Base-by-base conservation (phyloP, 805 yeast genomes). In the Middelhovenomyces tepae region DNA sequence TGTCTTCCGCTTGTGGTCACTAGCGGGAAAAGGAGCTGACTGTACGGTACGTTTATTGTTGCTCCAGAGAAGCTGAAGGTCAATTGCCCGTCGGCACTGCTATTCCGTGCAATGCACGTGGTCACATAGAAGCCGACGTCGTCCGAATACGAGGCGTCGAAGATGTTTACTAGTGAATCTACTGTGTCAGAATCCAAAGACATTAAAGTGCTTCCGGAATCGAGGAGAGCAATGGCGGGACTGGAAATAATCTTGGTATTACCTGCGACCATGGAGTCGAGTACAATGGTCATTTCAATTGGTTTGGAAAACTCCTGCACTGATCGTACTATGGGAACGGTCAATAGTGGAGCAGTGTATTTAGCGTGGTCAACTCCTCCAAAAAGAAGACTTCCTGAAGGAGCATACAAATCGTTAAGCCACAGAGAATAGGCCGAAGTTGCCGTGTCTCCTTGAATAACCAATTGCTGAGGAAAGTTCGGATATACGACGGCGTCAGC, bases 191-290 rank as follows among this genome's bases (percentile, higher is more conserved):
- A n/a, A n/a, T n/a, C n/a, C n/a, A n/a, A n/a, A n/a, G n/a, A n/a
- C n/a, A n/a, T n/a, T n/a, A n/a, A n/a, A n/a, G n/a, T n/a, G n/a
- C n/a, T 69, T 21, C 59, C 59, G 31, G 66, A 63, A 25, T 64
- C 48, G 41, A 74, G 77, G 27, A 66, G 45, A 0, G 84, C 85
- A 32, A 65, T n/a, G n/a, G n/a, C 32, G 32, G 36, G 43, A 43
- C 16, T 20, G 15, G 23, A 36, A 16, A 18, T 19, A 6, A 11
- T 13, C 9, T 30, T 25, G 9, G 27, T 28, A 7, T 14, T n/a
- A 16, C 9, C 28, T n/a, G 11, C 11, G 9, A 16, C 11, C 7
- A 8, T 16, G 16, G 7, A 8, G 10, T 10, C n/a, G 10, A 21
- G 9, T 21, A 9, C 3, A 15, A 17, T 3, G 31, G n/a, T n/a